A percentile compares a stretch with the other conserved stretches of the same genome.
Evolutionary conservation across 2,329 filamentous ascomycete genomes (phyloP).

Genomic region (Emergomyces pasteurianus): DNA sequence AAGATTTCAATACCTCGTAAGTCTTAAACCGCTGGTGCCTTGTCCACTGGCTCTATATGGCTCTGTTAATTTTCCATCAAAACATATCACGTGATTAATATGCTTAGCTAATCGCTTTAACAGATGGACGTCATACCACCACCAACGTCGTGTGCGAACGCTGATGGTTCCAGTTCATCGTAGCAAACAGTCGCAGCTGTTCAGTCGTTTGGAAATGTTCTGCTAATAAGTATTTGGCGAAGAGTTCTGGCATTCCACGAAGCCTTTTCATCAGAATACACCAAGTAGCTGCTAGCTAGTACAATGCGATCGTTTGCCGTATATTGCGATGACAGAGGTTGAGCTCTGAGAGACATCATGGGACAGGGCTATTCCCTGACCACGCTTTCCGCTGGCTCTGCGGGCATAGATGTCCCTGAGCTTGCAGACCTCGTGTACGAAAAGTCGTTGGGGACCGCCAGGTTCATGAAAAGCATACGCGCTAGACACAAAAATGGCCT

Average conservation of each 20-base stretch:
- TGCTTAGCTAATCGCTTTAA: background rate
- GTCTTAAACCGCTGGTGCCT: too few relatives aligned
- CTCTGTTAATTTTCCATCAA: too few relatives aligned
- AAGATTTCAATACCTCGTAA: too few relatives aligned
- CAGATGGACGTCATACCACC: background rate
- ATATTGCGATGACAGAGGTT: background rate
- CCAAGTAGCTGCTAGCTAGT: background rate
- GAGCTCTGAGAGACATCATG: conserved; percentile 44
- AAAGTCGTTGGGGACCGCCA: conserved; percentile 76
- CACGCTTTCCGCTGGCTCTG: conserved; percentile 79
- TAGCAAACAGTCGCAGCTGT: background rate
- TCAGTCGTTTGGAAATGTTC: background rate
- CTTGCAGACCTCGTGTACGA: conserved; percentile 85
- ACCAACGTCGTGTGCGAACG: background rate
- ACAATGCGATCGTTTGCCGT: background rate
- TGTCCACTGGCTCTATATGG: too few relatives aligned
- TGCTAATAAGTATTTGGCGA: background rate
- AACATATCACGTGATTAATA: background rate
- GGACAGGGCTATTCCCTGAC: conserved; percentile 94
- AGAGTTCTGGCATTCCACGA: background rate
- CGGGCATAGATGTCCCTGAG: conserved; percentile 88
- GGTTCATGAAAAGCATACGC: conserved; percentile 94
- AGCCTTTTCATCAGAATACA: background rate
- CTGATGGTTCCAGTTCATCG: background rate
- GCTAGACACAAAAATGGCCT: conserved; percentile 82